Evolutionary conservation across 305 asterid genomes (phyloP), one percentile per base, ranked within the genome.

Genomic region (Solanum hybrid): DNA sequence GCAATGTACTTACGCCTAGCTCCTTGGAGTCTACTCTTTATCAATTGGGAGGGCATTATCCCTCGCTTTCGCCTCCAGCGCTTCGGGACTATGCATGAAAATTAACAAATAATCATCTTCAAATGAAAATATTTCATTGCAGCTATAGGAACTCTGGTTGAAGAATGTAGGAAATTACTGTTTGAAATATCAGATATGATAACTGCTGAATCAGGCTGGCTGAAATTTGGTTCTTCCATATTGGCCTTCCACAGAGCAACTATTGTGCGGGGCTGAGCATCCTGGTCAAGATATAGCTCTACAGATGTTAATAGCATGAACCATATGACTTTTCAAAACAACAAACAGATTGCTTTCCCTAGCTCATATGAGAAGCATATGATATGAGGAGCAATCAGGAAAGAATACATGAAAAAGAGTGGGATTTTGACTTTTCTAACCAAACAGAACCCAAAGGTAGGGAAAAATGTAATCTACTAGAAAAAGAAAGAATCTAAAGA

Each of bases 231-330:
- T 92, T 97, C 98, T 14, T 93, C 98, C 94, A 97, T 92, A 91
- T 94, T 96, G 92, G 99, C 98, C 93, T 96, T 97, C 99, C 98
- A 97, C 68, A 97, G 94, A 84, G 98, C 95, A 92, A 96, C 38
- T 82, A 97, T 90, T 7, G 94, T 93, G 89, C 98, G 98, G 13
- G 99, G 99, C 89, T 95, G 95, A 29, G 98, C 95, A 93, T 96
- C 98, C 99, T 97, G 95, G 73, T 92, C 90, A 91, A 79, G 34
- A 72, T 77, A 70, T 72, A 92, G 89, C 75, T 88, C 41, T 29
- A 41, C 75, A 41, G 12, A 37, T 39, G 80, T 57, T 38, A 81
- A 87, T 73, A 88, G 88, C 79, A 84, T 87, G 89, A 41, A 34
- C 24, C 39, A 31, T 11, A 85, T 32, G 31, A 89, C 41, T 22